Evolutionary conservation across 2,329 filamentous ascomycete species (phyloP), one percentile per base, ranked within the genome.

Genomic region (Clarireedia monteithiana): DNA sequence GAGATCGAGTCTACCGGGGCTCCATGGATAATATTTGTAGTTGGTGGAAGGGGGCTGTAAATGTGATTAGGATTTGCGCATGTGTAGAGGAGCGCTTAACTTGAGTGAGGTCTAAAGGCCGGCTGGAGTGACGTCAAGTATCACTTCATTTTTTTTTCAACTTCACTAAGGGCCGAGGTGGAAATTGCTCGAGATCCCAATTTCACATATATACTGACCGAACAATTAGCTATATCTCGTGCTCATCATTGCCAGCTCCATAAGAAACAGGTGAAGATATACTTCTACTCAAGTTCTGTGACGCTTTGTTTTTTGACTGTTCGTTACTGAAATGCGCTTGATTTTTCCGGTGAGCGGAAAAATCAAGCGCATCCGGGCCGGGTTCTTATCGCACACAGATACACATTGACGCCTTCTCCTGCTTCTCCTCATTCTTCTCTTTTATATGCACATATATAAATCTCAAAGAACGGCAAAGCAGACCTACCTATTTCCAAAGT

Each of bases 21-120:
- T 67, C 63, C 65, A 67, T 67, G 55, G 53, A 50, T 14, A 34
- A 34, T 3, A 12, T 34, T 12, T 12, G 30, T 34, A 34, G 30
- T 34, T 34, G 30, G 30, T 34, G 2, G 30, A 34, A 14, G 10
- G 12, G 30, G 30, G 30, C 30, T 30, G 52, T 34, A n/a, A 24
- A 15, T 4, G 6, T 23, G 15, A 20, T 5, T 15, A 40, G n/a
- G 30, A 9, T 34, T 34, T 34, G 30, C 30, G 10, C 10, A 34
- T 34, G 30, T 34, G 10, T 34, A 12, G 30, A 7, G 26, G 5
- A 34, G 10, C 30, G 30, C 30, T 9, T 34, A 34, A 12, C 30
- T 34, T 34, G 7, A 12, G 9, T 12, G 30, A 34, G 30, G 30
- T 34, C 30, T 34, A 34, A 34, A 48, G 42, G 48, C 14, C 30